Percentiles rank a stretch among this genome's conserved stretches.
Evolutionary conservation across 2,329 filamentous ascomycete genomes (phyloP).

Genomic region (Fusarium tricinctum): DNA sequence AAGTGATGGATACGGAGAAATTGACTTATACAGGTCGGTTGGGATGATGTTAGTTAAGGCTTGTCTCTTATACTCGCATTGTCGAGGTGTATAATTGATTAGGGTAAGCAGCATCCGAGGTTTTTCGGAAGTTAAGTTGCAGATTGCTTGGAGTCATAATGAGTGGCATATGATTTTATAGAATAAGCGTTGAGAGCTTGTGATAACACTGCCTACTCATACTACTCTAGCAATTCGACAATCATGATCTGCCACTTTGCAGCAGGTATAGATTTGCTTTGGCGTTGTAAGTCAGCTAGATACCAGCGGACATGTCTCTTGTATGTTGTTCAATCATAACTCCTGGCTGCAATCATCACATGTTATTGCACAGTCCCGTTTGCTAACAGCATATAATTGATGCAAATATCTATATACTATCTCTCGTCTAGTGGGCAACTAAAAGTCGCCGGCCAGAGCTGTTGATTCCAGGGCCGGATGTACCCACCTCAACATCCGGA

Average conservation of each 20-base stretch:
- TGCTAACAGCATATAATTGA: background rate
- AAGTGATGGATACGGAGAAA: background rate
- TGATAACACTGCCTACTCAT: too few species aligned
- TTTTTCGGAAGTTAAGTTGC: conserved; percentile 43
- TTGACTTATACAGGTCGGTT: background rate
- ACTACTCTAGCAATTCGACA: too few species aligned
- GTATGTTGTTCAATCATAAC: too few species aligned
- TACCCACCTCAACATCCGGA: conserved; percentile 24
- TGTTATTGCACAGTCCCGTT: background rate
- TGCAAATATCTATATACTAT: background rate
- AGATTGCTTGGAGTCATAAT: background rate
- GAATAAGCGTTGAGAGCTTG: accelerated
- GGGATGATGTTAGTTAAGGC: background rate
- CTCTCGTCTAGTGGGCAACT: background rate
- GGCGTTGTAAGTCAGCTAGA: too few species aligned
- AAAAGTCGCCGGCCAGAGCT: background rate
- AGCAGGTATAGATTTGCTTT: too few species aligned
- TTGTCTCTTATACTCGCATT: conserved; percentile 20
- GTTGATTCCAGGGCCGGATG: background rate
- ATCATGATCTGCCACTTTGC: background rate
- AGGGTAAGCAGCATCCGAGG: conserved; percentile 43
- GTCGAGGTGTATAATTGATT: background rate
- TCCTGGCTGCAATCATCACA: background rate
- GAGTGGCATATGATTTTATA: background rate
- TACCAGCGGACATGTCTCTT: too few species aligned